Evolutionary conservation across 164 flowering plant species (phyloP), one percentile per base, ranked within the genome.

Genomic region (Cinnamomum chago): DNA sequence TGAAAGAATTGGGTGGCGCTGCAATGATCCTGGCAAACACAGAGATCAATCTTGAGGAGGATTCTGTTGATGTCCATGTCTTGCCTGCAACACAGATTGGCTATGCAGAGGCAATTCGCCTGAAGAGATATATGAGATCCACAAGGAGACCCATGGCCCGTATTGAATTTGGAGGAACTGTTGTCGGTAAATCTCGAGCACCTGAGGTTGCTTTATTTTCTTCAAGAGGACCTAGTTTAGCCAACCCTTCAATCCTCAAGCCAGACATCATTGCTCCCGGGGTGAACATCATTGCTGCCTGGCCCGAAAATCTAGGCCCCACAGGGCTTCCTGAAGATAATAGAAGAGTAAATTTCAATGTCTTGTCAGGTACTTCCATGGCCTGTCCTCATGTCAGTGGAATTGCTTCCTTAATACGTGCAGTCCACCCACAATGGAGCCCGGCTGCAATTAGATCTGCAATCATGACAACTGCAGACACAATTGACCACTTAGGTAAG

Each of bases 311-410:
- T 79, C 67, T 93, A 28, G 98, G 96, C 12, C 97, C 99, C 13
- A 82, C 86, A 3, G 90, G 90, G 68, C 93, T 95, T 67, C 92
- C 88, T 1, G 90, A 85, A 77, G 99, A 93, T 84, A 27, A 84
- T 35, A 84, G 99, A 78, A 90, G 88, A 74, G 92, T 82, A 60
- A 86, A 92, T 76, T 95, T 92, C 89, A 87, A 88, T 1, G 90
- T 92, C 79, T 80, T 95, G 92, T 93, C 98, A 0, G 98, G 99
- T 17, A 95, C 99, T 50, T 95, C 99, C 75, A 95, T 95, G 99
- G 85, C 99, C 18, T 95, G 97, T 76, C 99, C 99, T 9, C 99
- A 95, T 77, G 89, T 85, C 73, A 86, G 95, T 76, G 98, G 99
- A 17, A 82, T 90, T 58, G 88, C 88, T 1, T 96, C 97, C 30